Conservation (phyloP, 2,329 filamentous ascomycete species). For the Pseudopithomyces chartarum region DNA sequence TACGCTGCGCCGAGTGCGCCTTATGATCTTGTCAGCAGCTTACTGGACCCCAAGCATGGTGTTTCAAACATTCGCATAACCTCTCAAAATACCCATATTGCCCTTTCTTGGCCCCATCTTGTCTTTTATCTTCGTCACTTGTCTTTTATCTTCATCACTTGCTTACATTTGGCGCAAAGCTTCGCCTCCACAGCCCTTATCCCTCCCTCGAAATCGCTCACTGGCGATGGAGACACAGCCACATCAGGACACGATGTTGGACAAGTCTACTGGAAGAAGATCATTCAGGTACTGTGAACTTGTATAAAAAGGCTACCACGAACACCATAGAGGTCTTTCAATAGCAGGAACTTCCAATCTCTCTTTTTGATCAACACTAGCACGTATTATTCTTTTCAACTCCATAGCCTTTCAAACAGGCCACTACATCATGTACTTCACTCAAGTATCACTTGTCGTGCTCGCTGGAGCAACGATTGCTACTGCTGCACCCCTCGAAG, state of each 20-base stretch:
- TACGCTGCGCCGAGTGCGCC: slow-evolving; percentile 3
- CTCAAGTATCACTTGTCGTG: slow-evolving; percentile 6
- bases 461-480: slow-evolving; percentile 7
- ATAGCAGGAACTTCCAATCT: slow-evolving; percentile 7
- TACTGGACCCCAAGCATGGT: slow-evolving; percentile 6
- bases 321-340: slow-evolving; percentile 8
- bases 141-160: too few species aligned
- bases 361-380: slow-evolving; percentile 6
- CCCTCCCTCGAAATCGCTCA: slow-evolving; percentile 4
- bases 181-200: slow-evolving; percentile 6
- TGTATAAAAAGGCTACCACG: slow-evolving; percentile 11
- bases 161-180: slow-evolving; percentile 6
- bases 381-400: slow-evolving; percentile 7
- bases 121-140: slow-evolving; percentile 6
- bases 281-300: slow-evolving; percentile 8
- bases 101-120: slow-evolving; percentile 5
- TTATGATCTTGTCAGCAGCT: slow-evolving; percentile 5
- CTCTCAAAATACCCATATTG: slow-evolving; percentile 6
- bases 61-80: slow-evolving; percentile 6
- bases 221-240: slow-evolving; percentile 7
- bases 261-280: slow-evolving; percentile 7
- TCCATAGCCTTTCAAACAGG: slow-evolving; percentile 7
- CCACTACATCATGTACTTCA: slow-evolving; percentile 9
- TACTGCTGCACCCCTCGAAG: slow-evolving; percentile 5
- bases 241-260: slow-evolving; percentile 4